Conservation (phyloP, 2,329 filamentous ascomycete species). For the Colletotrichum destructivum region DNA sequence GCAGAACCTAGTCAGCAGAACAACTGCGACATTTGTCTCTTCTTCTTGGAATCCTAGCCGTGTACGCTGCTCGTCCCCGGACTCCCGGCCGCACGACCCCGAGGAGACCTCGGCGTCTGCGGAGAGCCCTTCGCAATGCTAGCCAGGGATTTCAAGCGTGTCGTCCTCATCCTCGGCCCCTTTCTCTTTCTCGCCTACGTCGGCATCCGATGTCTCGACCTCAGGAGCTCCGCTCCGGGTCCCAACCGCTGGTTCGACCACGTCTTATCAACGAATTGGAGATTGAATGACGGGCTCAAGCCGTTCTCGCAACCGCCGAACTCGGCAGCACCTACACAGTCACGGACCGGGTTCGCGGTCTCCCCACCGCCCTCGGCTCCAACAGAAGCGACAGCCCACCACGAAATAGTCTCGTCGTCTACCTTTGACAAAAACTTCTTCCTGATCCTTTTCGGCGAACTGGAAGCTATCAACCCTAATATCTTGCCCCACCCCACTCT, state of each 20-base stretch:
- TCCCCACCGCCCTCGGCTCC: background rate
- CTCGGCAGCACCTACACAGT: constrained; percentile 58
- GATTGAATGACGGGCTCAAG: constrained; percentile 32
- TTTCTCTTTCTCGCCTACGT: constrained; percentile 51
- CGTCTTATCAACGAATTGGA: constrained; percentile 34
- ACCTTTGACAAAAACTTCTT: constrained; percentile 65
- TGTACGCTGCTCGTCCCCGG: background rate
- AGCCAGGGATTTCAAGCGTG: constrained; percentile 50
- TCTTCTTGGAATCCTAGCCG: background rate
- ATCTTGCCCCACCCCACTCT: constrained; percentile 69
- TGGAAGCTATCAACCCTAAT: constrained; percentile 67
- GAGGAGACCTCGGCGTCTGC: background rate
- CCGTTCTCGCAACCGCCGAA: constrained; percentile 48
- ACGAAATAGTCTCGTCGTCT: constrained; percentile 62
- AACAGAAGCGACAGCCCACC: constrained; percentile 45
- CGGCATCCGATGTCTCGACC: constrained; percentile 38
- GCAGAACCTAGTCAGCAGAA: background rate
- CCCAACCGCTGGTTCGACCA: constrained; percentile 29
- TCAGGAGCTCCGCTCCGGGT: background rate
- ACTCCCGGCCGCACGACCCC: background rate
- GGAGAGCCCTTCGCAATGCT: constrained; percentile 48
- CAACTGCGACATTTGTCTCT: background rate
- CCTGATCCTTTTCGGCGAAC: constrained; percentile 61
- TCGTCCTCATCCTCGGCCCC: constrained; percentile 50
- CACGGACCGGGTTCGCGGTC: constrained; percentile 39